Conservation (phyloP, 495 filamentous ascomycete genomes). For the Astrothelium macrocarpum region DNA sequence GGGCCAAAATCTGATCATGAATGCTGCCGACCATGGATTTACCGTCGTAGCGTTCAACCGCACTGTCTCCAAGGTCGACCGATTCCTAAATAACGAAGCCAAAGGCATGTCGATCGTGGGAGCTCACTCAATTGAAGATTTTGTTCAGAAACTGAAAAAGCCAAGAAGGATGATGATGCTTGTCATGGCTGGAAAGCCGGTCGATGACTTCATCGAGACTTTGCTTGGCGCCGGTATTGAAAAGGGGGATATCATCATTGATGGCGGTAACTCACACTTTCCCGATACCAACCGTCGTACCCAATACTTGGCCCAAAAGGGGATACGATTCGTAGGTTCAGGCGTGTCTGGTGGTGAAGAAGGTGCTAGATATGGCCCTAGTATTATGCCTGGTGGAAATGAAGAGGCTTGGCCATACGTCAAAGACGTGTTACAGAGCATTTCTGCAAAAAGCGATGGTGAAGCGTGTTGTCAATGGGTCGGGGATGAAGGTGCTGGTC, state of each 20-base stretch:
- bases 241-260: slow-evolving; percentile 95
- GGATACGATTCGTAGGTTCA: slow-evolving; percentile 90
- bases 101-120: slow-evolving; percentile 84
- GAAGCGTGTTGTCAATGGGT: slow-evolving; percentile 99
- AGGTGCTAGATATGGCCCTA: slow-evolving; percentile 94
- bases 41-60: slow-evolving; percentile 96
- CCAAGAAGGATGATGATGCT: slow-evolving; percentile 95
- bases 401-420: slow-evolving; percentile 97
- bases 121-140: slow-evolving; percentile 88
- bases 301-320: slow-evolving; percentile 72
- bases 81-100: slow-evolving; percentile 56
- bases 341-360: slow-evolving; percentile 99
- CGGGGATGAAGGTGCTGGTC: slow-evolving; percentile 95
- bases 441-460: slow-evolving; percentile 89
- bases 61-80: slow-evolving; percentile 93
- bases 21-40: slow-evolving; percentile 93
- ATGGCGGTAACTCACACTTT: slow-evolving; percentile 98
- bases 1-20: slow-evolving; percentile 96
- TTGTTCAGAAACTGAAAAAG: slow-evolving; percentile 89
- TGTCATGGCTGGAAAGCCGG: slow-evolving; percentile 93
- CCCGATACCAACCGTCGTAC: slow-evolving; percentile 96
- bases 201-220: slow-evolving; percentile 96
- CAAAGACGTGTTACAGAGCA: slow-evolving; percentile 98
- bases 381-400: slow-evolving; percentile 96
- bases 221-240: slow-evolving; percentile 75